phyloP scores from a whole-genome alignment of 225 moss, liverwort and hornwort species.

The Pseudisothecium myosuroides region DNA sequence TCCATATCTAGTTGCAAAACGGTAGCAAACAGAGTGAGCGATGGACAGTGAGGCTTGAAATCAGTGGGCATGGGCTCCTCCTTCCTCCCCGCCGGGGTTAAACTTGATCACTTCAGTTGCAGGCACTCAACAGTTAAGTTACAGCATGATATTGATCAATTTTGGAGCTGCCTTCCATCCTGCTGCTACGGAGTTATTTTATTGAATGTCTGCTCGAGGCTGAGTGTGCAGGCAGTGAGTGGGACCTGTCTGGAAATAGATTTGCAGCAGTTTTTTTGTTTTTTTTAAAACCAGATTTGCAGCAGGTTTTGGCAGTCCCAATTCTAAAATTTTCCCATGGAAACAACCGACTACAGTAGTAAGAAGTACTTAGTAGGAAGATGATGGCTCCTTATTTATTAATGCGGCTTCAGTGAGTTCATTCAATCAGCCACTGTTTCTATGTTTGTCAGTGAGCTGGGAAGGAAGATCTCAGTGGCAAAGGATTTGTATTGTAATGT shows the following conservation, averaged over 20 bases:
- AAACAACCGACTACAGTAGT: background rate
- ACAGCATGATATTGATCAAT: background rate
- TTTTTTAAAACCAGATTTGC: no score
- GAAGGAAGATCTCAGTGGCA: background rate
- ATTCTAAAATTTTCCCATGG: no score
- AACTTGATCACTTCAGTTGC: background rate
- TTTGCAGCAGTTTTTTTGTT: background rate
- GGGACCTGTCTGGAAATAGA: background rate
- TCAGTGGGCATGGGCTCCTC: accelerated
- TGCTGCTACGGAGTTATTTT: background rate
- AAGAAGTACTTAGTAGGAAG: no score
- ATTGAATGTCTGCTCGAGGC: background rate
- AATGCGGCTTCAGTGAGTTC: background rate
- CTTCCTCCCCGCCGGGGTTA: background rate
- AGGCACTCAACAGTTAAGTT: no score
- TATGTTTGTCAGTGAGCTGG: background rate
- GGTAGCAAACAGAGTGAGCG: accelerated
- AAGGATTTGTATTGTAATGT: background rate
- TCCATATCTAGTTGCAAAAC: background rate
- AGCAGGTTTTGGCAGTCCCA: background rate
- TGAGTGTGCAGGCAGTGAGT: background rate
- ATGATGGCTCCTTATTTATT: background rate
- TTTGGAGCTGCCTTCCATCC: background rate
- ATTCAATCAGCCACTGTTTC: background rate
- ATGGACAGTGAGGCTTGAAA: background rate